Evolutionary conservation across 441 rosid genomes (phyloP).

Genomic region (Monsonia emarginata): DNA sequence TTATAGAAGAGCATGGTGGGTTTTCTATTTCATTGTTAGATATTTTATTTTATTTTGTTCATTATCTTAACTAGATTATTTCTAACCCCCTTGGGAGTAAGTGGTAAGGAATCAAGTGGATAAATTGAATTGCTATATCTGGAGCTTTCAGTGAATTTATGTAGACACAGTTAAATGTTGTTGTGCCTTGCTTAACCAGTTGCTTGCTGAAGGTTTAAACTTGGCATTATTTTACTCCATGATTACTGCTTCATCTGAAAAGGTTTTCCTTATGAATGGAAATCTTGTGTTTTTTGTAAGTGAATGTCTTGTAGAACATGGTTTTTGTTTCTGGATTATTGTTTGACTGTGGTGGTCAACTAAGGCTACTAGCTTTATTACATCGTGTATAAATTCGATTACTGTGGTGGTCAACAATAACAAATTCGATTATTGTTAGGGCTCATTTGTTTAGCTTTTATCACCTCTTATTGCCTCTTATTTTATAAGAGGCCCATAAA

Average conservation of each 20-base stretch:
- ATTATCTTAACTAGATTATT: not conserved
- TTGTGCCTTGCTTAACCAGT: constrained; percentile 2
- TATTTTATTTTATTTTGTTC: not conserved
- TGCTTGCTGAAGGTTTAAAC: constrained; percentile 9
- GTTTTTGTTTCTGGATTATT: not conserved
- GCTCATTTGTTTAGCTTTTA: too few relatives aligned
- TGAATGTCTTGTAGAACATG: not conserved
- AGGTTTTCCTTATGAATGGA: not conserved
- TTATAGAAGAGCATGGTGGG: constrained; percentile 83
- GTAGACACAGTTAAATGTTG: not conserved
- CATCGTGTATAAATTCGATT: not conserved
- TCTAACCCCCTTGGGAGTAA: not conserved
- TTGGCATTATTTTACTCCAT: not conserved
- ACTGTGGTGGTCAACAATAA: too few relatives aligned
- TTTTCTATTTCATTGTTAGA: constrained; percentile 11
- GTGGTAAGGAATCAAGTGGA: not conserved
- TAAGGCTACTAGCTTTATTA: not conserved
- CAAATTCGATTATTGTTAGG: too few relatives aligned
- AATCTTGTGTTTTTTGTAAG: not conserved
- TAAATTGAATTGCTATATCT: not conserved
- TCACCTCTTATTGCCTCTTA: too few relatives aligned
- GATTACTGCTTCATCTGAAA: not conserved
- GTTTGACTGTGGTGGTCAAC: not conserved
- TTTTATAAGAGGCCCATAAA: too few relatives aligned
- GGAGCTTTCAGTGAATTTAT: not conserved